These are phyloP conservation scores for Flaveria trinervia DNA, from an alignment of 129 eudicot genomes.

Conservation along the genomic window DNA sequence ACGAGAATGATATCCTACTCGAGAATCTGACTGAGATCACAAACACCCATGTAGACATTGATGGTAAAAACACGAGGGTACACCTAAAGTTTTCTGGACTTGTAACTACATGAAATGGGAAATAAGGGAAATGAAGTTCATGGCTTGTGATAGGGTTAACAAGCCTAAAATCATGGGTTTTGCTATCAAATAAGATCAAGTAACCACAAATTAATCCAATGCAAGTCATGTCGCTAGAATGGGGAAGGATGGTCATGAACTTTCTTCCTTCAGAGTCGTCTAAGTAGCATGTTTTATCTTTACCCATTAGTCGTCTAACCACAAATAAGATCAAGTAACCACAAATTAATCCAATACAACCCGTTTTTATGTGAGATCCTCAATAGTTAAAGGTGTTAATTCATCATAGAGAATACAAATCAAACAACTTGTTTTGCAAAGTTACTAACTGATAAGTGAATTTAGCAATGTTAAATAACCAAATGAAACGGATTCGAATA, in stretches of 20 bases:
- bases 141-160: conserved; percentile 36
- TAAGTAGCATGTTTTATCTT: background rate
- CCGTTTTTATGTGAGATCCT: too few relatives aligned
- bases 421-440: too few relatives aligned
- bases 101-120: background rate
- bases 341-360: too few relatives aligned
- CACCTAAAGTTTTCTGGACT: background rate
- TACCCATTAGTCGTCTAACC: too few relatives aligned
- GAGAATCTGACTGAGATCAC: background rate
- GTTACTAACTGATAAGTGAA: too few relatives aligned
- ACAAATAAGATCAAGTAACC: too few relatives aligned
- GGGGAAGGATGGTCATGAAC: conserved; percentile 22
- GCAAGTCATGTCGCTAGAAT: conserved; percentile 4
- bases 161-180: conserved; percentile 20
- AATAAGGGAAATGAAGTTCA: conserved; percentile 25
- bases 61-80: conserved; percentile 4
- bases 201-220: conserved; percentile 31
- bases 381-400: too few relatives aligned
- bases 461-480: too few relatives aligned
- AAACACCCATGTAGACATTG: conserved; percentile 6
- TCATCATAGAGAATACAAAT: too few relatives aligned
- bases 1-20: background rate
- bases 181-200: conserved; percentile 12
- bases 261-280: conserved; percentile 12
- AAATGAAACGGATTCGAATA: too few relatives aligned